Conservation (phyloP, 495 filamentous ascomycete genomes). For the Penicillium dipodomyicola region DNA sequence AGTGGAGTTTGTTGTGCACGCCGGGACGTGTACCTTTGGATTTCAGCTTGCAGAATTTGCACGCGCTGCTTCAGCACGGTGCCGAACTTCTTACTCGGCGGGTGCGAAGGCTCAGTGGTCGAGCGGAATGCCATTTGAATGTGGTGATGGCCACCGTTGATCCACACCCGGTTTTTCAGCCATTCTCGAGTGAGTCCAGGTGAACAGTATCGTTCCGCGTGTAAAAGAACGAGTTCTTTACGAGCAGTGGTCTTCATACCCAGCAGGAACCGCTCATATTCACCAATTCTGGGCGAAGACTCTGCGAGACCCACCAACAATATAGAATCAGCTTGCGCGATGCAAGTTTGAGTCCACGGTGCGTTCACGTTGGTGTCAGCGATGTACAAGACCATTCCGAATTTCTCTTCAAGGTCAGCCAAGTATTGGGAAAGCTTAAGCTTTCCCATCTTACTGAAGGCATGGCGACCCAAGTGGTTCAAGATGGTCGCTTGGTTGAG, state of each 20-base stretch:
- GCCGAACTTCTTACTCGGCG: conserved; percentile 73
- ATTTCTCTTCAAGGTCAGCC: conserved; percentile 95
- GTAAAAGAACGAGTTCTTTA: conserved; percentile 91
- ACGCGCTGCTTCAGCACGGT: conserved; percentile 89
- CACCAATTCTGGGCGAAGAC: conserved; percentile 82
- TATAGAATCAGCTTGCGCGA: conserved; percentile 93
- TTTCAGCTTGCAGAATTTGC: conserved; percentile 92
- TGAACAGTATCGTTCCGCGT: conserved; percentile 83
- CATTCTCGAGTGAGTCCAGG: conserved; percentile 82
- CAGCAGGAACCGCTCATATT: conserved; percentile 92
- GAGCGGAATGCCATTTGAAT: conserved; percentile 91
- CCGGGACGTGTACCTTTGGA: conserved; percentile 93
- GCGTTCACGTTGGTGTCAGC: conserved; percentile 96
- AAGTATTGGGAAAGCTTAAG: conserved; percentile 94
- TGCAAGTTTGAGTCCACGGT: conserved; percentile 98
- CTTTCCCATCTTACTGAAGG: conserved; percentile 96
- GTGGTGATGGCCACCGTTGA: conserved; percentile 98
- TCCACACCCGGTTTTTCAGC: conserved; percentile 93
- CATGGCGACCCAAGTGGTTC: conserved; percentile 90
- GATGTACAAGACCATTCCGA: conserved; percentile 91
- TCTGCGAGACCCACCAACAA: conserved; percentile 90
- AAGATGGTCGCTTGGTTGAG: conserved; percentile 91
- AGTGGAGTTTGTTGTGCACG: conserved; percentile 80
- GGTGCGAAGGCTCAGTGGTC: conserved; percentile 72
- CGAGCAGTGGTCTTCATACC: conserved; percentile 96